phyloP scores from a whole-genome alignment of 164 flowering plant genomes.

The Macadamia tetraphylla region DNA sequence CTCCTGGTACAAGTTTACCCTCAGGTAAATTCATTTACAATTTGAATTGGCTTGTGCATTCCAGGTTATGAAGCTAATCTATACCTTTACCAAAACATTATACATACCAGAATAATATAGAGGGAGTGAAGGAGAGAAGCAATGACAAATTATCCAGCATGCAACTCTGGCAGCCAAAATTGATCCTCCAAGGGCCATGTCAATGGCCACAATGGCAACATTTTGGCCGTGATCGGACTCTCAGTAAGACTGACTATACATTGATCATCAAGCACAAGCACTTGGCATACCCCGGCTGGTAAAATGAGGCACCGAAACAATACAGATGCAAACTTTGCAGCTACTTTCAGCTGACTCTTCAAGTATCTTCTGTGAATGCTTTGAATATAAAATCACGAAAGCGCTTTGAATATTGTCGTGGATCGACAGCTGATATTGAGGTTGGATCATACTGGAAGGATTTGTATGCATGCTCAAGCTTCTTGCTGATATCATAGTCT shows the following conservation, averaged over 20 bases:
- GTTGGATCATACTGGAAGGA: conserved; percentile 72
- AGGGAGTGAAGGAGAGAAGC: not conserved
- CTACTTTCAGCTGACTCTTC: conserved; percentile 6
- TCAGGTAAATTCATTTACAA: conserved; percentile 10
- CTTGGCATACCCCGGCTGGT: not conserved
- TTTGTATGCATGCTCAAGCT: conserved; percentile 85
- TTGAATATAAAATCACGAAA: conserved; percentile 67
- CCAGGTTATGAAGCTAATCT: not conserved
- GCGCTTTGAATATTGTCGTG: conserved; percentile 63
- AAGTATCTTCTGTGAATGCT: conserved; percentile 38
- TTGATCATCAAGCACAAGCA: not conserved
- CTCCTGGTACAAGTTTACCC: conserved; percentile 4
- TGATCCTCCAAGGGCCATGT: conserved; percentile 4
- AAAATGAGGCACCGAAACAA: not conserved
- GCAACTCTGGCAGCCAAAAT: not conserved
- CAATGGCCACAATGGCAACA: not conserved
- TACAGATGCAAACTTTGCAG: not conserved
- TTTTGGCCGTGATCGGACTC: not conserved
- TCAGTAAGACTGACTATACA: not conserved
- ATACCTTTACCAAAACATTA: not conserved
- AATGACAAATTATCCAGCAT: not conserved
- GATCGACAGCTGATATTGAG: conserved; percentile 82
- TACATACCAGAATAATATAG: not conserved
- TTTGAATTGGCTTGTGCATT: not conserved
- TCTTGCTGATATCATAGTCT: conserved; percentile 83